These are phyloP conservation scores for Pyronema omphalodes DNA, from an alignment of 495 filamentous ascomycete species.

Conservation along the genomic window DNA sequence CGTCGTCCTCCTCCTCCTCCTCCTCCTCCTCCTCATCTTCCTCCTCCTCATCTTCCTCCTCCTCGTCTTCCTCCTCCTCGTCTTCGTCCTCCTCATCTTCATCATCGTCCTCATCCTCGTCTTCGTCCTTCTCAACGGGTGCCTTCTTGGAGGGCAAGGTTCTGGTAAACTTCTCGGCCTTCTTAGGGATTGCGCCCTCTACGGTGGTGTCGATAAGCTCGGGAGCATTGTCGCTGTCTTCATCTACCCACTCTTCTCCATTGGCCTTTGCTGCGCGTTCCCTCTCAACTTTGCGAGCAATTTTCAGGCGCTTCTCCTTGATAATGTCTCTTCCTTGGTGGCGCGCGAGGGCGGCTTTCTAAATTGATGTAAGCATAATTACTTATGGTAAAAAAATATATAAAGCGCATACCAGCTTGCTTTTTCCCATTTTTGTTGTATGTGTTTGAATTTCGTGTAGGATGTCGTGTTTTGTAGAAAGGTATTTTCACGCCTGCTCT, in stretches of 20 bases:
- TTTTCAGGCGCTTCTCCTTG: slow-evolving; percentile 17
- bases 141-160: not conserved
- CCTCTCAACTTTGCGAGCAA: slow-evolving; percentile 14
- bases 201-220: slow-evolving; percentile 11
- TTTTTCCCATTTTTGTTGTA: slow-evolving; percentile 19
- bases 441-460: not conserved
- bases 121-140: slow-evolving; percentile 3
- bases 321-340: slow-evolving; percentile 16
- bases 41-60: slow-evolving; percentile 32
- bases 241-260: slow-evolving; percentile 1
- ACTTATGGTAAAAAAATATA: not conserved
- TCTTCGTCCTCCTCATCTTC: slow-evolving; percentile 29
- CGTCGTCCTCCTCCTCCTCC: slow-evolving; percentile 56
- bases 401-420: slow-evolving; percentile 13
- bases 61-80: slow-evolving; percentile 29
- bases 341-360: slow-evolving; percentile 21
- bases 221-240: slow-evolving; percentile 7
- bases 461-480: too few species aligned
- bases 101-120: slow-evolving; percentile 17
- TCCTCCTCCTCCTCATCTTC: slow-evolving; percentile 32
- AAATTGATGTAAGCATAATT: slow-evolving; percentile 2
- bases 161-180: not conserved
- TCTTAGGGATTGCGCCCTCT: too few species aligned
- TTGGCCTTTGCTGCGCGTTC: slow-evolving; percentile 1
- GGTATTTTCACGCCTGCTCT: too few species aligned